These are phyloP conservation scores for Physaria fendleri DNA, from an alignment of 345 rosid genomes.

Conservation along the genomic window DNA sequence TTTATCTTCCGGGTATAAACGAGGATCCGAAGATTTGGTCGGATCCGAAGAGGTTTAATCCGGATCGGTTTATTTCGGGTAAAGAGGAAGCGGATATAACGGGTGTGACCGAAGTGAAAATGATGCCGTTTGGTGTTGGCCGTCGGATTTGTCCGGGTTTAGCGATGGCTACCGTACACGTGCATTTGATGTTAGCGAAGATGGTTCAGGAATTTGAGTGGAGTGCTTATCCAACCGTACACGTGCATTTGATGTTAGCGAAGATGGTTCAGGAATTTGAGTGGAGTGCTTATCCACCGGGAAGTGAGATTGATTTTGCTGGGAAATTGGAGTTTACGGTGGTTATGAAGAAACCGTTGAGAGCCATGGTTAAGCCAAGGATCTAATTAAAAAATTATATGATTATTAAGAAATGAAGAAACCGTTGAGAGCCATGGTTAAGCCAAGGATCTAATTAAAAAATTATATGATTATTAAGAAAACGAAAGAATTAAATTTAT, in stretches of 20 bases:
- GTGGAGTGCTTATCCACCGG: constrained; percentile 55
- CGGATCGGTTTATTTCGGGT: constrained; percentile 63
- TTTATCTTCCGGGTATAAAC: constrained; percentile 44
- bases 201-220: constrained; percentile 93
- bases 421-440: constrained; percentile 59
- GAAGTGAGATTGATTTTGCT: constrained; percentile 47
- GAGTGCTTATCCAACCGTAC: constrained; percentile 65
- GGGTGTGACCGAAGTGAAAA: constrained; percentile 56
- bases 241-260: constrained; percentile 66
- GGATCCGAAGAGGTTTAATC: constrained; percentile 59
- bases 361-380: constrained; percentile 59
- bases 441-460: constrained; percentile 39
- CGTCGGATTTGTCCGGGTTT: constrained; percentile 88
- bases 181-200: constrained; percentile 66
- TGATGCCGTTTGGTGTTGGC: constrained; percentile 81
- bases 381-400: constrained; percentile 9
- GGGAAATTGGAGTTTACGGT: constrained; percentile 78
- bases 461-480: not conserved
- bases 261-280: constrained; percentile 89
- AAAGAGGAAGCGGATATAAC: constrained; percentile 70
- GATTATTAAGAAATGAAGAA: not conserved
- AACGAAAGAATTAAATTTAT: not conserved
- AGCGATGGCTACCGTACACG: constrained; percentile 69
- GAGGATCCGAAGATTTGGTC: constrained; percentile 65
- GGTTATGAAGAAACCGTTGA: constrained; percentile 65